Evolutionary conservation across 805 yeast genomes (phyloP), one percentile per base, ranked within the genome.

Genomic region (Komagataella populi): DNA sequence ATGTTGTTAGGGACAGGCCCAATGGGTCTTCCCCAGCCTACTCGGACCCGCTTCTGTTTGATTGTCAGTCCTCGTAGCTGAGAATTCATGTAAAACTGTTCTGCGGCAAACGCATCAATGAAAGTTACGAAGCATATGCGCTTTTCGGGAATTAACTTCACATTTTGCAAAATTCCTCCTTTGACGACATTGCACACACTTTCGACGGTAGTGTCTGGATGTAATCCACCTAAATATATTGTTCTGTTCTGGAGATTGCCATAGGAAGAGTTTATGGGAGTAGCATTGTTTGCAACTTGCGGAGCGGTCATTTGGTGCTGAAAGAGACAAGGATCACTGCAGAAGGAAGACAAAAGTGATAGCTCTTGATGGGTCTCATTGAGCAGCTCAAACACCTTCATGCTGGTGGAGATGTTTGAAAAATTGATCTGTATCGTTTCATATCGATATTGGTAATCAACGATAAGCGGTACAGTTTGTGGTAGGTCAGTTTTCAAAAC

Each of bases 161-260:
- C 72, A 7, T 68, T 63, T 60, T 85, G 89, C 46, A 85, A 70
- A 17, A 80, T 66, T n/a, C 95, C 95, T 46, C 91, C 91, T 57
- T 90, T 72, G 24, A 84, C 81, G 47, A 77, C 79, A 60, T 85
- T 85, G 57, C 90, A 85, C 48, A 85, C 74, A 58, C 85, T 90
- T 61, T 84, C 91, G 1, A 77, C 74, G 5, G 81, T 76, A 1
- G 88, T 78, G 49, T 74, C 71, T 6, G 81, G 77, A 54, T 81
- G 83, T 49, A 85, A 68, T 56, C 81, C 81, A 4, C 87, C 86
- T 47, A 85, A 68, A 59, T 79, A 84, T 16, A 85, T 76, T 1
- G 90, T 80, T 61, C 95, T 70, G 60, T 84, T 85, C 1, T 77
- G 80, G 47, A 61, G 48, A 48, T 62, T 62, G 17, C 51, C 23